A percentile compares a stretch with the other conserved stretches of the same genome.
Conservation (phyloP, 1,284 basidiomycete species). For the Sporisorium reilianum region DNA sequence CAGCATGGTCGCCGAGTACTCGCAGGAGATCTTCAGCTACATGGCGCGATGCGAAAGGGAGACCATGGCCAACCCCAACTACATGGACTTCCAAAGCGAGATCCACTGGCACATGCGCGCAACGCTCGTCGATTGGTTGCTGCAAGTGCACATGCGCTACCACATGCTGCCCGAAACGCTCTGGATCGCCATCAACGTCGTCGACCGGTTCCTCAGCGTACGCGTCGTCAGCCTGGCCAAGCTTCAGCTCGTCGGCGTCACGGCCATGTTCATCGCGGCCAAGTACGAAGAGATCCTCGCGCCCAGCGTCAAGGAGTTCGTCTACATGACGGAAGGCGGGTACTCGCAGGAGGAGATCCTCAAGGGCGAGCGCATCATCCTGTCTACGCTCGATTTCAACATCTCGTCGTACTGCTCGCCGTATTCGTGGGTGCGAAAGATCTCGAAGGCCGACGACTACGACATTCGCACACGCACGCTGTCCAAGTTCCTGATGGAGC, state of each 20-base stretch:
- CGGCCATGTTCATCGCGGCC: slow-evolving; percentile 77
- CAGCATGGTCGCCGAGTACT: slow-evolving; percentile 98
- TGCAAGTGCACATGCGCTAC: slow-evolving; percentile 77
- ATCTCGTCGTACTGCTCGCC: slow-evolving; percentile 98
- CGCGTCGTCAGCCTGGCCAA: slow-evolving; percentile 76
- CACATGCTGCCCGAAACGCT: slow-evolving; percentile 79
- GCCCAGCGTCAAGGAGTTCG: slow-evolving; percentile 68
- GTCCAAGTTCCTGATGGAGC: slow-evolving; percentile 93
- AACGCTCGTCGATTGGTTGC: slow-evolving; percentile 73
- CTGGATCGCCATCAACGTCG: slow-evolving; percentile 78
- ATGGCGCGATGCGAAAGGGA: slow-evolving; percentile 81
- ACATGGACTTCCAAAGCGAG: slow-evolving; percentile 94
- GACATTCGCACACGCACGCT: slow-evolving; percentile 97
- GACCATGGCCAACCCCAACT: slow-evolving; percentile 91
- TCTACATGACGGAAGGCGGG: slow-evolving; percentile 85
- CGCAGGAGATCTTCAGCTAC: slow-evolving; percentile 96
- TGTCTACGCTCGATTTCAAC: slow-evolving; percentile 86
- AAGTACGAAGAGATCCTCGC: slow-evolving; percentile 73
- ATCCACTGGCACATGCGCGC: slow-evolving; percentile 80
- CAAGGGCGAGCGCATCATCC: slow-evolving; percentile 94
- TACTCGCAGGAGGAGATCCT: slow-evolving; percentile 90
- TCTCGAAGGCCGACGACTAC: slow-evolving; percentile 96
- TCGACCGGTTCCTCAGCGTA: slow-evolving; percentile 77
- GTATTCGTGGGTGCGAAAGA: slow-evolving; percentile 97
- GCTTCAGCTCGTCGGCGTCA: slow-evolving; percentile 77